phyloP scores from a whole-genome alignment of 2,329 filamentous ascomycete genomes.

The Beauveria bassiana region DNA sequence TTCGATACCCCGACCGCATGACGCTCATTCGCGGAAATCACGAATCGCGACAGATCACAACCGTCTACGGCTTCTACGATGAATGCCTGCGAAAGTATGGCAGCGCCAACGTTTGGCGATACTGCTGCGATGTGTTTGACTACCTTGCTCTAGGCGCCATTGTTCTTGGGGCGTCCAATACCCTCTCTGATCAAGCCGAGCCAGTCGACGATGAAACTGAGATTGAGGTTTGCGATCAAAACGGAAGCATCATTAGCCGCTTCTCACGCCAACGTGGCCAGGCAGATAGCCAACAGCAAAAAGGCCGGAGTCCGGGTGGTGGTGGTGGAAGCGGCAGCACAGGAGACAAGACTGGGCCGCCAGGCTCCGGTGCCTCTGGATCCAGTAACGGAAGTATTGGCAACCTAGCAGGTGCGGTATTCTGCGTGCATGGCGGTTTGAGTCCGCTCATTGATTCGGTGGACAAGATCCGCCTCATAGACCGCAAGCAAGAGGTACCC shows the following conservation, averaged over 20 bases:
- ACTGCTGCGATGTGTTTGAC: conserved; percentile 97
- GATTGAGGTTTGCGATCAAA: conserved; percentile 85
- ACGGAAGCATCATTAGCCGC: conserved; percentile 68
- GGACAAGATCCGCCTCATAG: conserved; percentile 89
- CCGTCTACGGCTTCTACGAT: conserved; percentile 97
- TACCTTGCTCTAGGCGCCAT: conserved; percentile 88
- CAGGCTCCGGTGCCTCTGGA: conserved; percentile 71
- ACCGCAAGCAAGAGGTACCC: conserved; percentile 95
- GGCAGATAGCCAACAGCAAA: conserved; percentile 16
- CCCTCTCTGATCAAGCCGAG: conserved; percentile 40
- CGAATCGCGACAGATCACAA: conserved; percentile 94
- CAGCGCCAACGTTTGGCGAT: conserved; percentile 92
- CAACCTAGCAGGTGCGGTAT: conserved; percentile 71
- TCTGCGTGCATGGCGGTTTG: conserved; percentile 92
- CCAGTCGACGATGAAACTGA: conserved; percentile 67
- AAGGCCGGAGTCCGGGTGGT: conserved; percentile 21
- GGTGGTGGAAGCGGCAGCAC: conserved; percentile 16
- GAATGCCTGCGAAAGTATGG: conserved; percentile 95
- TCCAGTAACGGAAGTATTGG: conserved; percentile 56
- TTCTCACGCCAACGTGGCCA: conserved; percentile 47
- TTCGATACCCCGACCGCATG: conserved; percentile 94
- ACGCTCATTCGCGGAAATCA: conserved; percentile 93
- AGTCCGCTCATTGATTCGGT: conserved; percentile 87
- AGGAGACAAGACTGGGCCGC: conserved; percentile 51
- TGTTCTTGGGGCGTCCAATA: conserved; percentile 75